A percentile compares a stretch with the other conserved stretches of the same genome.
Evolutionary conservation across 129 eudicot species (phyloP).

Genomic region (Artemisia argyi): DNA sequence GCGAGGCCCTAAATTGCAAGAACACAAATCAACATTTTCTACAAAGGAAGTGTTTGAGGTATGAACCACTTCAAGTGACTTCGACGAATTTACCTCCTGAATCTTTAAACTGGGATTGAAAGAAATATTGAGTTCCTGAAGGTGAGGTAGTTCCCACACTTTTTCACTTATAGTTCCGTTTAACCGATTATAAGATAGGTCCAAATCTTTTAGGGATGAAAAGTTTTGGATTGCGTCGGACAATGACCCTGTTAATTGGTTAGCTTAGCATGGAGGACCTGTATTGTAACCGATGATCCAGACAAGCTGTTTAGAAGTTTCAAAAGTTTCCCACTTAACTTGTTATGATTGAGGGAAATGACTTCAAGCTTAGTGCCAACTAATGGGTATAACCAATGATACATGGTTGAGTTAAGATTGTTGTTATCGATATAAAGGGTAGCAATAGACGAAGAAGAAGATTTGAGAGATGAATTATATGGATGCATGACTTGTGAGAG

Average conservation of each 20-base stretch:
- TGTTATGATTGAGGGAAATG: background rate
- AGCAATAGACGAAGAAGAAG: background rate
- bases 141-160: background rate
- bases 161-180: conserved; percentile 7
- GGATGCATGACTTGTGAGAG: conserved; percentile 19
- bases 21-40: background rate
- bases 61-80: background rate
- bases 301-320: background rate
- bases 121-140: background rate
- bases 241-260: background rate
- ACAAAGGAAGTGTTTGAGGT: background rate
- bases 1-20: background rate
- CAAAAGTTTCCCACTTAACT: background rate
- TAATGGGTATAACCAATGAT: background rate
- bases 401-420: conserved; percentile 8
- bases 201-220: background rate
- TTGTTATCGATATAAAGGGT: background rate
- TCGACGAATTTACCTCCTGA: background rate
- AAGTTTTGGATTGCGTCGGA: background rate
- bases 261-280: background rate
- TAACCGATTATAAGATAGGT: background rate
- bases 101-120: background rate
- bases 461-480: conserved; percentile 1
- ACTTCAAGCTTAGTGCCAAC: background rate
- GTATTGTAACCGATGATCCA: background rate